These are phyloP conservation scores for Hansenula lynferdii DNA, from an alignment of 1,139 yeast species.

Conservation along the genomic window DNA sequence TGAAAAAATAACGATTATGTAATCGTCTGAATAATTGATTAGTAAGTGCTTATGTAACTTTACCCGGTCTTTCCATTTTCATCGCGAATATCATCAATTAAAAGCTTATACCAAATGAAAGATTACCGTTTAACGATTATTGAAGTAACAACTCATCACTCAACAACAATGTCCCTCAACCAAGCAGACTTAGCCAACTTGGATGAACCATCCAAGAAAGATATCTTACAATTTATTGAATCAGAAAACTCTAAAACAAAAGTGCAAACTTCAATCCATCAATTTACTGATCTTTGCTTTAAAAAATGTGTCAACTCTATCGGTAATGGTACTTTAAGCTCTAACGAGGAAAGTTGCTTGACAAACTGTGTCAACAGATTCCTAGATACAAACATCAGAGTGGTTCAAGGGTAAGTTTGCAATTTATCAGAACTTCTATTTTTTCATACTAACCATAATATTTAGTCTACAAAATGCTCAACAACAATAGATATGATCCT, in stretches of 20 bases:
- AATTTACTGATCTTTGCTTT: conserved; percentile 87
- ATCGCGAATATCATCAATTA: no score
- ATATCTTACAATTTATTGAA: conserved; percentile 71
- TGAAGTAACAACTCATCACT: no score
- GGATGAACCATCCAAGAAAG: conserved; percentile 69
- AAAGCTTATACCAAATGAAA: no score
- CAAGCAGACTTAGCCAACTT: conserved; percentile 57
- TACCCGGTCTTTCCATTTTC: no score
- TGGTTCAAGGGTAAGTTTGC: conserved; percentile 54
- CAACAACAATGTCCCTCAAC: conserved; percentile 58
- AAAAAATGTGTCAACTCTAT: conserved; percentile 71
- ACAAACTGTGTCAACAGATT: conserved; percentile 80
- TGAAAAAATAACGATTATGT: no score
- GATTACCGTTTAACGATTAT: no score
- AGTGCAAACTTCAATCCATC: conserved; percentile 81
- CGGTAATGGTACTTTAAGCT: conserved; percentile 45
- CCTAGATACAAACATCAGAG: conserved; percentile 81
- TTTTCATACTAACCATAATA: not conserved
- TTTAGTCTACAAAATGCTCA: conserved; percentile 20
- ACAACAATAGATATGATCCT: no score
- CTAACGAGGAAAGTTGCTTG: conserved; percentile 67
- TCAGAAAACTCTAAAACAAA: conserved; percentile 83
- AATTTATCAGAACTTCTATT: not conserved
- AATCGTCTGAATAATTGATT: no score
- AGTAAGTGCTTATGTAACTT: no score